Base-by-base conservation (phyloP, 257 asterid species). In the Leptodermis oblonga region DNA sequence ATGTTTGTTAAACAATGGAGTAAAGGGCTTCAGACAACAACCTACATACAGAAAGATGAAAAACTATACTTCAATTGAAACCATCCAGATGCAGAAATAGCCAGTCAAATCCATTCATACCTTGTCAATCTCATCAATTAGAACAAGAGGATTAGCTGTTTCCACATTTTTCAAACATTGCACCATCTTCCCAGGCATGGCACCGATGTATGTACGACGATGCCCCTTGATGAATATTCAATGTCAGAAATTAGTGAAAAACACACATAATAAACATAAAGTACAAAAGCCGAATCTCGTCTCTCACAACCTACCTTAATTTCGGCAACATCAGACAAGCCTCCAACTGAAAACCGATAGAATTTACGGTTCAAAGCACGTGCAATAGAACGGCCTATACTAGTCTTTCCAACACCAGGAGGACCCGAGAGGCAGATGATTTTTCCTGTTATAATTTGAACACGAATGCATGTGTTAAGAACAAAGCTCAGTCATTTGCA, bases 131-230 rank as follows among this genome's bases (percentile, higher is more conserved):
- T 94, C 99, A 80, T 94, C 99, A 37, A 94, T 94, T 78, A 94
- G 86, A 80, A 94, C 99, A 78, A 94, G 96, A 80, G 99, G 99
- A 80, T 94, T 94, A 62, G 99, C 85, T 55, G 97, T 94, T 78
- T 92, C 99, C 70, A 94, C 97, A 80, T 83, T 89, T 81, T 94
- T 94, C 68, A 94, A 79, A 75, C 99, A 94, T 69, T 94, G 99
- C 75, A 94, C 99, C 89, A 91, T 89, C 90, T 94, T 94, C 82
- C 99, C 99, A 8, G 99, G 99, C 99, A 94, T 94, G 78, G 99
- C 99, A 74, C 99, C 99, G 71, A 94, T 94, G 79, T 94, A 94
- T 76, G 99, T 94, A 59, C 98, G 89, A 56, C 99, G 97, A 79
- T 91, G 99, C 73, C 99, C 99, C 99, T 94, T 77, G 64, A 73